phyloP scores from a whole-genome alignment of 805 yeast genomes.

The Spencermartinsiella europaea region DNA sequence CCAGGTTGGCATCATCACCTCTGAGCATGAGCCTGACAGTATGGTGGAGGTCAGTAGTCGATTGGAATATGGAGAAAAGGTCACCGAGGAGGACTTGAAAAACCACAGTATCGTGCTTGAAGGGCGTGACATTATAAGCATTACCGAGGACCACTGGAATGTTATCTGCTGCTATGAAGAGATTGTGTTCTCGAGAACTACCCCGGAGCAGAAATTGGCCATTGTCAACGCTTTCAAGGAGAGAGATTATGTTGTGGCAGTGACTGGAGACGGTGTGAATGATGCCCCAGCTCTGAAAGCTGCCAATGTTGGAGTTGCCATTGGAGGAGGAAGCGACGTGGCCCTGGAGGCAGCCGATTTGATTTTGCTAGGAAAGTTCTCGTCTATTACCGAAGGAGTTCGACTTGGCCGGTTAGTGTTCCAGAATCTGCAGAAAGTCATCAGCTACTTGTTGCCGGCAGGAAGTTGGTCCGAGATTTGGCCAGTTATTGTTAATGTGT shows the following conservation, averaged over 20 bases:
- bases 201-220: constrained; percentile 48
- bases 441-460: constrained; percentile 46
- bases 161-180: constrained; percentile 35
- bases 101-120: constrained; percentile 10
- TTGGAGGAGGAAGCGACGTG: constrained; percentile 29
- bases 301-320: constrained; percentile 93
- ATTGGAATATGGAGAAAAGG: constrained; percentile 1
- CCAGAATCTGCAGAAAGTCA: constrained; percentile 44
- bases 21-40: constrained; percentile 11
- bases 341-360: constrained; percentile 22
- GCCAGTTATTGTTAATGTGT: constrained; percentile 44
- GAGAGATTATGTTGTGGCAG: constrained; percentile 92
- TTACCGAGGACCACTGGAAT: constrained; percentile 40
- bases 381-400: constrained; percentile 81
- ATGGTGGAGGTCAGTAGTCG: constrained; percentile 2
- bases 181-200: constrained; percentile 38
- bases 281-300: constrained; percentile 97
- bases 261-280: constrained; percentile 99
- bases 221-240: constrained; percentile 46
- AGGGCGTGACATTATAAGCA: constrained; percentile 11
- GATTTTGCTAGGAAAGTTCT: constrained; percentile 37
- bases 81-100: constrained; percentile 3
- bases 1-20: constrained; percentile 46
- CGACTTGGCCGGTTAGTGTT: constrained; percentile 75
- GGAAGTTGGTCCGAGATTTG: constrained; percentile 48